Base-by-base conservation (phyloP, 768 basidiomycete species). In the Pilatotrama ljubarskyi region DNA sequence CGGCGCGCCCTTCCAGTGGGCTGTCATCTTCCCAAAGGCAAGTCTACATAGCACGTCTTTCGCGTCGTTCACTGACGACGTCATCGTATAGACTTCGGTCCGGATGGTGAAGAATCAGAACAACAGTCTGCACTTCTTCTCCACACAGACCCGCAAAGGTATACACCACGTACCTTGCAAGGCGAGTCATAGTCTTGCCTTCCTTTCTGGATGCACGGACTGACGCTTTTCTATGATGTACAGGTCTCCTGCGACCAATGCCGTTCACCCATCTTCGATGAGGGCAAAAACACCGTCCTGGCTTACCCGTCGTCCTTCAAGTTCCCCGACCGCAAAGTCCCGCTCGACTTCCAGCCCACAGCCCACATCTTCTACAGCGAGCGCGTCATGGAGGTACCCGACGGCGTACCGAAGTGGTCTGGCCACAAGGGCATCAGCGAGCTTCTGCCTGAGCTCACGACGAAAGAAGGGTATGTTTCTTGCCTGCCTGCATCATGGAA, bases 1-100 rank as follows among this genome's bases (percentile, higher is more conserved):
- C 38, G 70, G 73, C 9, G 72, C 73, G 3, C 72, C 73, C 0
- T 74, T 73, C 55, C 73, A 74, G 48, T 73, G 73, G 73, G 72
- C 71, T 4, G 73, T 73, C 17, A 74, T 74, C 17, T 74, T 72
- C 37, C 71, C 73, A 9, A 74, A 74, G 68, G 69, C 69, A 15
- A 11, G 40, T 25, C 5, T 24, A 1, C 20, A 7, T 10, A 32
- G 5, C 10, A 5, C 29, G 5, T 32, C 29, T 32, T 10, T 32
- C 29, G n/a, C 10, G 29, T 32, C 29, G n/a, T n/a, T n/a, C n/a
- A n/a, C n/a, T n/a, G n/a, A n/a, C 29, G 2, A 22, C n/a, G 38
- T 49, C 2, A 17, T 51, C 15, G 7, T 22, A 15, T 41, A 71
- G 70, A 74, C 73, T 2, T 73, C 71, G 10, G 72, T 73, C 8